Conservation (phyloP, 345 rosid genomes). For the Lumnitzera racemosa region DNA sequence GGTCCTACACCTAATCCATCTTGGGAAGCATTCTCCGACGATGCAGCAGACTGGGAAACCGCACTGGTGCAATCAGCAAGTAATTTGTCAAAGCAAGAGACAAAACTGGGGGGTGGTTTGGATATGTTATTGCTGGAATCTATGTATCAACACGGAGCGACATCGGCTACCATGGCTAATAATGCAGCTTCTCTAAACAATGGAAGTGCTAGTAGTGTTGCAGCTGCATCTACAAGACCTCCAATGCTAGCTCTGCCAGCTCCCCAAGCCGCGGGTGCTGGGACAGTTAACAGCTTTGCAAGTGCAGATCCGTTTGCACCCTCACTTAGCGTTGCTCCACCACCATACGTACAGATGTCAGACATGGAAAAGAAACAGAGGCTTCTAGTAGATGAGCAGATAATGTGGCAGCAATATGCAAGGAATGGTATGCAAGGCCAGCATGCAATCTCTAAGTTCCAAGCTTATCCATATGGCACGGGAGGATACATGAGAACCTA, state of each 20-base stretch:
- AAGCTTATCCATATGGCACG: slow-evolving; percentile 17
- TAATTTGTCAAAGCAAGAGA: slow-evolving; percentile 26
- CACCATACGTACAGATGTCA: slow-evolving; percentile 50
- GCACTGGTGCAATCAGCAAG: slow-evolving; percentile 64
- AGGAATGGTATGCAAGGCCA: slow-evolving; percentile 49
- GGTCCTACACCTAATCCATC: slow-evolving; percentile 12
- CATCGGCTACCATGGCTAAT: slow-evolving; percentile 17
- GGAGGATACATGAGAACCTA: slow-evolving; percentile 23
- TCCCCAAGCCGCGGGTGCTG: slow-evolving; percentile 14
- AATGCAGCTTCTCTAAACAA: slow-evolving; percentile 21
- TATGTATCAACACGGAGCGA: slow-evolving; percentile 48
- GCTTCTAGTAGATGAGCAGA: slow-evolving; percentile 40
- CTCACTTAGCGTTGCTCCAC: slow-evolving; percentile 34
- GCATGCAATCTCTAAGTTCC: slow-evolving; percentile 22
- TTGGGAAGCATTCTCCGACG: slow-evolving; percentile 68
- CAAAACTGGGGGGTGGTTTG: slow-evolving; percentile 41
- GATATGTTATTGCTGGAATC: slow-evolving; percentile 42
- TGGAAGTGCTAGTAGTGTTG: slow-evolving; percentile 68
- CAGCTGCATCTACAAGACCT: slow-evolving; percentile 30
- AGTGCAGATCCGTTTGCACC: slow-evolving; percentile 48
- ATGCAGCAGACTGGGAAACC: slow-evolving; percentile 64
- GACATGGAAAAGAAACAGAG: slow-evolving; percentile 55
- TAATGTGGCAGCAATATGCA: slow-evolving; percentile 48
- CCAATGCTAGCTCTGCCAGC: slow-evolving; percentile 47
- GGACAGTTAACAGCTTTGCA: neutral